Conservation (phyloP, 768 basidiomycete genomes). For the Lactarius indigo region DNA sequence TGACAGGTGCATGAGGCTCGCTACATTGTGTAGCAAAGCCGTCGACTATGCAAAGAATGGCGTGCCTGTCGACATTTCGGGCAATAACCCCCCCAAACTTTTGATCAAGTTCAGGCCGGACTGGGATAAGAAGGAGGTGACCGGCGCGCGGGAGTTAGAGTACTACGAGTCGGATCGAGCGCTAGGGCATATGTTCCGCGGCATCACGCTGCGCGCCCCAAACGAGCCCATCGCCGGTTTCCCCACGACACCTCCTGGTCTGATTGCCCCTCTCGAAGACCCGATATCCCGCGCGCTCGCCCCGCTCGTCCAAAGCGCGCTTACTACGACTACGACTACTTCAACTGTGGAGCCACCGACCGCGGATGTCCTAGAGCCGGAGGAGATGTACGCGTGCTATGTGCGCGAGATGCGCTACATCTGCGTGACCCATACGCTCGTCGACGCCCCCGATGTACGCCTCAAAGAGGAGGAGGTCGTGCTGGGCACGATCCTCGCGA, state of each 20-base stretch:
- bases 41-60: slow-evolving; percentile 83
- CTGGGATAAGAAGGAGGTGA: slow-evolving; percentile 54
- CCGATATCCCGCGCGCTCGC: slow-evolving; percentile 4
- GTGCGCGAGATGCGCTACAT: slow-evolving; percentile 67
- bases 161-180: slow-evolving; percentile 72
- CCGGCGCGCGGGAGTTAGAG: slow-evolving; percentile 50
- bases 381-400: slow-evolving; percentile 48
- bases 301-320: background rate
- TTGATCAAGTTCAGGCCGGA: slow-evolving; percentile 75
- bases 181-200: slow-evolving; percentile 68
- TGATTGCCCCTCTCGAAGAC: background rate
- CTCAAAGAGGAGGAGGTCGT: slow-evolving; percentile 74
- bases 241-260: background rate
- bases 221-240: slow-evolving; percentile 27
- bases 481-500: slow-evolving; percentile 70
- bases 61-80: slow-evolving; percentile 55
- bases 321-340: too few species aligned
- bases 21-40: slow-evolving; percentile 59
- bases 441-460: slow-evolving; percentile 49
- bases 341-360: too few species aligned
- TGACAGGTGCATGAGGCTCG: slow-evolving; percentile 51
- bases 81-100: slow-evolving; percentile 43
- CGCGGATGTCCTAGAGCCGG: background rate
- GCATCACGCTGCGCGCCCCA: slow-evolving; percentile 45
- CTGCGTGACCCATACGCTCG: slow-evolving; percentile 61